Conservation (phyloP, 768 basidiomycete genomes). For the Rhizopogon vinicolor region DNA sequence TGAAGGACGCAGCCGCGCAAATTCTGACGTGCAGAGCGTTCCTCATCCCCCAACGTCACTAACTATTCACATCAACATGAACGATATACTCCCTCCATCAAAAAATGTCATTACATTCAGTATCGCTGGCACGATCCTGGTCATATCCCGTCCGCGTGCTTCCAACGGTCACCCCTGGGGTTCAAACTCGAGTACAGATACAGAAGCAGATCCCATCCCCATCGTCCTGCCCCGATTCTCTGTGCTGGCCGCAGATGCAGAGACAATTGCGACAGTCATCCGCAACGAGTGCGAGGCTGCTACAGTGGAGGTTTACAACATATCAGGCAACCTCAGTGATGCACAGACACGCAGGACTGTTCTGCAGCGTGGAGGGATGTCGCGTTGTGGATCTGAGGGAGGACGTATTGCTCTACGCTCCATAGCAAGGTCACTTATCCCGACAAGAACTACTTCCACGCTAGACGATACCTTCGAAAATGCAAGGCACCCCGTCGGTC, state of each 20-base stretch:
- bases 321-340: slow-evolving; percentile 52
- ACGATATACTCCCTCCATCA: slow-evolving; percentile 61
- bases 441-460: slow-evolving; percentile 7
- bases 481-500: slow-evolving; percentile 14
- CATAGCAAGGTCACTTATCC: slow-evolving; percentile 20
- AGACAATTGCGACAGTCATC: slow-evolving; percentile 53
- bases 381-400: slow-evolving; percentile 59
- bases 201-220: slow-evolving; percentile 39
- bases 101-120: slow-evolving; percentile 65
- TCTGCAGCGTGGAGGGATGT: slow-evolving; percentile 52
- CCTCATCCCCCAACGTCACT: slow-evolving; percentile 43
- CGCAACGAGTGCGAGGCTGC: slow-evolving; percentile 52
- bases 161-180: slow-evolving; percentile 17
- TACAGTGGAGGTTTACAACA: slow-evolving; percentile 59
- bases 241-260: slow-evolving; percentile 61
- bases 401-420: slow-evolving; percentile 53
- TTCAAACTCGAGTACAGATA: slow-evolving; percentile 12
- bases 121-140: slow-evolving; percentile 59
- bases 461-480: slow-evolving; percentile 16
- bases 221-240: slow-evolving; percentile 65
- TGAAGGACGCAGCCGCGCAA: slow-evolving; percentile 33
- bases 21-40: slow-evolving; percentile 24
- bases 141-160: slow-evolving; percentile 40
- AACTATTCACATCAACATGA: slow-evolving; percentile 77
- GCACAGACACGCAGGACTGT: slow-evolving; percentile 62